Evolutionary conservation across 2,329 filamentous ascomycete genomes (phyloP).

Genomic region (Tolypocladium tropicale): DNA sequence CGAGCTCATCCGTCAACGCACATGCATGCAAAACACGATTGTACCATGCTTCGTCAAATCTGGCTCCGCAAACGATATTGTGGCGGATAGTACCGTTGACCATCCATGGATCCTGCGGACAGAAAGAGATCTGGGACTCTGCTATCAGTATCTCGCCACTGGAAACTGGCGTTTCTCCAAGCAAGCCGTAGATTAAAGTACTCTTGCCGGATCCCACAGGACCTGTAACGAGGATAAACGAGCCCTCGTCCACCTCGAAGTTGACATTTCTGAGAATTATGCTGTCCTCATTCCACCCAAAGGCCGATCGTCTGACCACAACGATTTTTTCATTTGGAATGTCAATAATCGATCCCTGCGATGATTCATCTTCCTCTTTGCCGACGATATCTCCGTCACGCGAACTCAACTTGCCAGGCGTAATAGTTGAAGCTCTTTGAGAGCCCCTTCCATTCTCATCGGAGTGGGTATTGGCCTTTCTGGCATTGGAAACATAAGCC

Average conservation of each 20-base stretch:
- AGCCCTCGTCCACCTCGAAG: neutral
- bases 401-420: neutral
- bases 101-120: neutral
- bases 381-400: neutral
- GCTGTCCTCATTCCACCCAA: neutral
- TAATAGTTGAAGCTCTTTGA: neutral
- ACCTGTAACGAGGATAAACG: neutral
- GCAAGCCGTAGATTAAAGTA: neutral
- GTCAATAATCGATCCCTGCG: neutral
- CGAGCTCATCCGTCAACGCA: neutral
- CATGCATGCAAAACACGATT: neutral
- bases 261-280: neutral
- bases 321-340: neutral
- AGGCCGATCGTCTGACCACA: neutral
- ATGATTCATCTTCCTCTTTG: neutral
- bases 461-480: neutral
- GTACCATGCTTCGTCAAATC: neutral
- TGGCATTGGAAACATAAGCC: neutral
- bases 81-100: neutral
- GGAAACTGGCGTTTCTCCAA: neutral
- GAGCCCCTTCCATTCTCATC: neutral
- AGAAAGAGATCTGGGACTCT: neutral
- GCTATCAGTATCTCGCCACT: neutral
- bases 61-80: neutral
- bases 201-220: neutral